phyloP scores from a whole-genome alignment of 2,329 filamentous ascomycete species.

The Penicillium sp. region DNA sequence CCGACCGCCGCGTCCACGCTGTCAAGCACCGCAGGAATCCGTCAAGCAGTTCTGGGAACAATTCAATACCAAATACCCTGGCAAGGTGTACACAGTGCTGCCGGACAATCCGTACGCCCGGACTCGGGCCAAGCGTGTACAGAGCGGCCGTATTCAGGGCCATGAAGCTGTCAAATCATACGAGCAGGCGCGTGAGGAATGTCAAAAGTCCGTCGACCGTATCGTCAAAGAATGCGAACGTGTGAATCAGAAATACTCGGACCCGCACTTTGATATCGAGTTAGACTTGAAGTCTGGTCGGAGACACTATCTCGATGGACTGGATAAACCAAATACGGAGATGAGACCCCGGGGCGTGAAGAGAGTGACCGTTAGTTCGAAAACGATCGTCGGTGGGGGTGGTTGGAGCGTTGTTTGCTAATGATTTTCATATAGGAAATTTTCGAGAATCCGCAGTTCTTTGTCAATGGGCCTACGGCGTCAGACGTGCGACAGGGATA shows the following conservation, averaged over 20 bases:
- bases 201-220: conserved; percentile 59
- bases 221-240: conserved; percentile 65
- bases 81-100: conserved; percentile 69
- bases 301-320: conserved; percentile 52
- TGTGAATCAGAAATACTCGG: conserved; percentile 80
- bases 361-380: conserved; percentile 54
- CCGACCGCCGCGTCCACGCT: conserved; percentile 41
- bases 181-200: conserved; percentile 68
- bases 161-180: conserved; percentile 65
- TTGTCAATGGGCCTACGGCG: conserved; percentile 70
- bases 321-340: conserved; percentile 37
- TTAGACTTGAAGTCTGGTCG: conserved; percentile 64
- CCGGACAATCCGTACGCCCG: conserved; percentile 66
- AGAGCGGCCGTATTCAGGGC: conserved; percentile 54
- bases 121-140: conserved; percentile 56
- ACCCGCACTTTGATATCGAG: conserved; percentile 84
- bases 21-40: conserved; percentile 63
- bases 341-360: conserved; percentile 70
- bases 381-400: background rate
- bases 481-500: conserved; percentile 76
- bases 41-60: conserved; percentile 72
- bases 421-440: conserved; percentile 59
- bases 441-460: conserved; percentile 74
- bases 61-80: conserved; percentile 68
- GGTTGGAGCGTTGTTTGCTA: conserved; percentile 1